Evolutionary conservation across 225 moss, liverwort and hornwort genomes (phyloP).

Genomic region (Marchantia paleacea): DNA sequence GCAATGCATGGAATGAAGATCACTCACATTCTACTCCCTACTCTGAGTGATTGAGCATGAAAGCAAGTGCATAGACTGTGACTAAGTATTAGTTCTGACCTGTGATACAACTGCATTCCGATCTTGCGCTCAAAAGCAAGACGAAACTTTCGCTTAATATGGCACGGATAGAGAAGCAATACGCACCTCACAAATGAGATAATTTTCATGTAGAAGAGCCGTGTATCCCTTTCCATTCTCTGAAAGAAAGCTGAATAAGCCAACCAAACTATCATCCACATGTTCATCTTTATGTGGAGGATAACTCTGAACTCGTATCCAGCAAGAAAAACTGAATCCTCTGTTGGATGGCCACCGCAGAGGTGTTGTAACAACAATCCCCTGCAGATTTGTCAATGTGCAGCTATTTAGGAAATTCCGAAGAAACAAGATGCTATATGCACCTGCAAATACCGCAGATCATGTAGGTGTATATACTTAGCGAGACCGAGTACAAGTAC

Average conservation of each 20-base stretch:
- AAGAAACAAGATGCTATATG: too few species aligned
- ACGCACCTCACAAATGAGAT: slow-evolving; percentile 61
- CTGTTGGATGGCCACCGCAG: slow-evolving; percentile 64
- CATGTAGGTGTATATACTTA: too few species aligned
- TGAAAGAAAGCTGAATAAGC: slow-evolving; percentile 75
- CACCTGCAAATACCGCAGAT: too few species aligned
- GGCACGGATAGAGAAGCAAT: not conserved
- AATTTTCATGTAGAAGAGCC: slow-evolving; percentile 59
- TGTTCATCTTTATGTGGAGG: slow-evolving; percentile 47
- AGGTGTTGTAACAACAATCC: slow-evolving; percentile 66
- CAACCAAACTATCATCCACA: slow-evolving; percentile 57
- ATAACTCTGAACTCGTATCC: slow-evolving; percentile 66
- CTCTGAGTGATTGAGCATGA: too few species aligned
- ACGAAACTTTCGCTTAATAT: too few species aligned
- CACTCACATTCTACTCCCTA: too few species aligned
- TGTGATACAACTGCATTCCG: too few species aligned
- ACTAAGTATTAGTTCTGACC: too few species aligned
- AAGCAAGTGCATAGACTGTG: too few species aligned
- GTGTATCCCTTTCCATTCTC: slow-evolving; percentile 76
- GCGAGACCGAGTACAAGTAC: too few species aligned
- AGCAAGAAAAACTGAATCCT: slow-evolving; percentile 74
- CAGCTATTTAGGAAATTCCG: not conserved
- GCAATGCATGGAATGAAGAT: too few species aligned
- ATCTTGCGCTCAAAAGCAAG: too few species aligned
- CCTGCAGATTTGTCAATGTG: slow-evolving; percentile 43